Evolutionary conservation across 2,329 filamentous ascomycete genomes (phyloP).

Genomic region (Neonectria faginata): DNA sequence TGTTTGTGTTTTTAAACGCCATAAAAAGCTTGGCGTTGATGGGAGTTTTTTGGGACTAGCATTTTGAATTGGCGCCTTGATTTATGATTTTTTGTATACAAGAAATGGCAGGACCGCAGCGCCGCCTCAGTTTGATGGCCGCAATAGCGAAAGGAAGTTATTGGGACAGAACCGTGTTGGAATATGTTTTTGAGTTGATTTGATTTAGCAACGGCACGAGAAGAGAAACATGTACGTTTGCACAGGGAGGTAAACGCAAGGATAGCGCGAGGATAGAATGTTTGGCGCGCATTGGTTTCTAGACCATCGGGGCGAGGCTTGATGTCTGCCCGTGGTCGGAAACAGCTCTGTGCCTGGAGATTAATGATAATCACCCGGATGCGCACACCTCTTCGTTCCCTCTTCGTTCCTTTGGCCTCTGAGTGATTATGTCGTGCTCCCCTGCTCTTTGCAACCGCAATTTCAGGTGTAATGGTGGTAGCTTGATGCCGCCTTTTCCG

Average conservation of each 20-base stretch:
- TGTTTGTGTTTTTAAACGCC: slow-evolving; percentile 47
- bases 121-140: slow-evolving; percentile 34
- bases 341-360: slow-evolving; percentile 26
- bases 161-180: slow-evolving; percentile 21
- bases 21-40: slow-evolving; percentile 45
- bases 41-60: slow-evolving; percentile 37
- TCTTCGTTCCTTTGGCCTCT: background rate
- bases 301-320: slow-evolving; percentile 13
- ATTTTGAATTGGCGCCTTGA: slow-evolving; percentile 42
- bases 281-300: slow-evolving; percentile 24
- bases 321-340: slow-evolving; percentile 9
- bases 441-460: slow-evolving; percentile 8
- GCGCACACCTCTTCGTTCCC: slow-evolving; percentile 4
- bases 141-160: slow-evolving; percentile 20
- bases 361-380: slow-evolving; percentile 28
- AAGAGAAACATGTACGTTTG: slow-evolving; percentile 26
- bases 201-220: slow-evolving; percentile 17
- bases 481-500: slow-evolving; percentile 25
- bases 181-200: slow-evolving; percentile 26
- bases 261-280: slow-evolving; percentile 28
- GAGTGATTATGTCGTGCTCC: slow-evolving; percentile 5
- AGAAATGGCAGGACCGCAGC: slow-evolving; percentile 28
- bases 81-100: slow-evolving; percentile 30
- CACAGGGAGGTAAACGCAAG: slow-evolving; percentile 21
- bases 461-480: slow-evolving; percentile 8